A percentile compares a stretch with the other conserved stretches of the same genome.
These are phyloP conservation scores for Meyerozyma carpophila DNA, from an alignment of 1,139 yeast genomes.

Conservation along the genomic window DNA sequence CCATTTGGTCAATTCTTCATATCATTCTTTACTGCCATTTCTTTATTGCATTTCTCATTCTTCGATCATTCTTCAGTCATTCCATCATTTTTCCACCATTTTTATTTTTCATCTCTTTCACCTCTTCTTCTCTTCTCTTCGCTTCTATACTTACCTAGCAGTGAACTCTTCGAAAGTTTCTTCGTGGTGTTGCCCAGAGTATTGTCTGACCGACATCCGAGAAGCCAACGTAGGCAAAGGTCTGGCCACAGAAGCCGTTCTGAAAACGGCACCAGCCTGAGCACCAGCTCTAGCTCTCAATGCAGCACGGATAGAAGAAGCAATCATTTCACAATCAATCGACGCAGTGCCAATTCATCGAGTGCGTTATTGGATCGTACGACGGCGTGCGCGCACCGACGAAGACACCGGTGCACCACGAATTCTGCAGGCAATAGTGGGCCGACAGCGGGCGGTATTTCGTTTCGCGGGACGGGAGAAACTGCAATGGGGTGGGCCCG, in stretches of 20 bases:
- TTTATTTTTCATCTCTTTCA: neutral
- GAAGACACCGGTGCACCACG: neutral
- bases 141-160: slow-evolving; percentile 43
- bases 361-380: slow-evolving; percentile 7
- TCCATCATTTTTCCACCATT: no score
- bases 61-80: no score
- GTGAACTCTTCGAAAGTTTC: slow-evolving; percentile 96
- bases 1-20: no score
- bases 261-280: slow-evolving; percentile 20
- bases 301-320: slow-evolving; percentile 50
- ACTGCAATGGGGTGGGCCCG: no score
- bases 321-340: slow-evolving; percentile 27
- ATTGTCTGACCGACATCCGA: slow-evolving; percentile 42
- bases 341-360: neutral
- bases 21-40: no score
- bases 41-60: no score
- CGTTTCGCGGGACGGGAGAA: no score
- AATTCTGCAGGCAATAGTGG: neutral
- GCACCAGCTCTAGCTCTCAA: slow-evolving; percentile 36
- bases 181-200: slow-evolving; percentile 73
- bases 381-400: slow-evolving; percentile 12
- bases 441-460: no score
- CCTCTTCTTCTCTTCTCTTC: neutral
- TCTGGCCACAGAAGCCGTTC: slow-evolving; percentile 12
- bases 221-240: neutral